Evolutionary conservation across 768 basidiomycete genomes (phyloP), one percentile per base, ranked within the genome.

Genomic region (Lactifluus hygrophoroides): DNA sequence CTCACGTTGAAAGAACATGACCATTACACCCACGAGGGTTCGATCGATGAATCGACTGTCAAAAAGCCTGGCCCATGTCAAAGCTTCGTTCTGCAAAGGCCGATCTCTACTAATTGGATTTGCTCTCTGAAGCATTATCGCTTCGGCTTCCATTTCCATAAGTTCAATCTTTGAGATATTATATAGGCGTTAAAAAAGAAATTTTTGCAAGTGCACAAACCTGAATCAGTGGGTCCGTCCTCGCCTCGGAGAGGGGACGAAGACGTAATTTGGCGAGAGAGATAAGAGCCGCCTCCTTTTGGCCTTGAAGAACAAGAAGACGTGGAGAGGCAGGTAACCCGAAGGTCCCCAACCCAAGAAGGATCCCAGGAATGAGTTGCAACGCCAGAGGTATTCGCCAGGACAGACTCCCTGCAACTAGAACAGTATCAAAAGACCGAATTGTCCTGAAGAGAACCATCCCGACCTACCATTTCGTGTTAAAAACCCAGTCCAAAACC

Each of bases 1-100:
- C 83, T 40, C 63, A 88, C 89, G 90, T 70, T 92, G 90, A 65
- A 90, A 91, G 51, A 88, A 81, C 85, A 90, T 89, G 64, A 90
- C 80, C 66, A 83, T 70, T 8, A 88, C 74, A 3, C 87, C 88
- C 38, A 90, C 79, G 66, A 80, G 69, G 0, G 89, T 90, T 34
- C 88, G 76, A 53, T 76, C 72, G 16, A 80, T 70, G 66, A 85
- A 83, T 54, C 77, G 77, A 1, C 64, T 67, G 7, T 70, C 70
- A 56, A 87, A 84, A 9, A 91, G 73, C 25, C 73, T 74, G 7
- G 66, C 73, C 88, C 88, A 90, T 0, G 74, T 70, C 43, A 74
- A 66, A 50, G 79, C 76, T 43, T 74, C n/a, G 47, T 53, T 51
- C 10, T 52, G 58, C 17, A 61, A 28, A 14, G 56, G 35, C 37